These are phyloP conservation scores for Pleurotus eryngii DNA, from an alignment of 768 basidiomycete genomes.

Conservation along the genomic window DNA sequence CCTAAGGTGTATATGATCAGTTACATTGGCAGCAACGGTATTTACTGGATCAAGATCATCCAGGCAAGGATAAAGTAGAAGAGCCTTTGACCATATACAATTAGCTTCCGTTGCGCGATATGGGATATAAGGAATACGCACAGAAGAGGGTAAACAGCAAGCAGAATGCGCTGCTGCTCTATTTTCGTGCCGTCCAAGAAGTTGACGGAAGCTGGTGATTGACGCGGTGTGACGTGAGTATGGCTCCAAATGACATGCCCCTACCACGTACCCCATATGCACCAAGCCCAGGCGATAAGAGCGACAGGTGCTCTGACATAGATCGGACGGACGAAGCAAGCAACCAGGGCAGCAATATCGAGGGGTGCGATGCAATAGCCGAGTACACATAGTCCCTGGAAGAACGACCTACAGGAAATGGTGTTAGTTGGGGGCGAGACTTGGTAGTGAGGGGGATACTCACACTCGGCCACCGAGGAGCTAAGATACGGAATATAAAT, in stretches of 20 bases:
- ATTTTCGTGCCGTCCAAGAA: slow-evolving; percentile 95
- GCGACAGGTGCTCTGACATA: slow-evolving; percentile 87
- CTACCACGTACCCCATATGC: slow-evolving; percentile 82
- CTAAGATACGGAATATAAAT: slow-evolving; percentile 30
- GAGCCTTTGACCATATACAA: slow-evolving; percentile 40
- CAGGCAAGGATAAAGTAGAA: slow-evolving; percentile 95
- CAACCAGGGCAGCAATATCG: slow-evolving; percentile 83
- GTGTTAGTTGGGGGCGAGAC: slow-evolving; percentile 1
- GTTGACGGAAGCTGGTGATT: slow-evolving; percentile 75
- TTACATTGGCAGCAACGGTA: too few species aligned
- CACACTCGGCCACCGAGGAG: slow-evolving; percentile 82
- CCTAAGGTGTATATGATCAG: too few species aligned
- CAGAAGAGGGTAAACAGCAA: slow-evolving; percentile 96
- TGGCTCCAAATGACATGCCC: too few species aligned
- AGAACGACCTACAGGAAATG: slow-evolving; percentile 69
- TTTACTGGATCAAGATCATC: slow-evolving; percentile 93
- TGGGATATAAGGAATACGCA: slow-evolving; percentile 35
- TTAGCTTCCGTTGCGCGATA: too few species aligned
- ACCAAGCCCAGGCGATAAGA: slow-evolving; percentile 90
- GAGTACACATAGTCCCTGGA: slow-evolving; percentile 91
- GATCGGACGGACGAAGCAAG: slow-evolving; percentile 80
- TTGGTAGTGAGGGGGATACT: slow-evolving; percentile 17
- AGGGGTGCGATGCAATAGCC: slow-evolving; percentile 96
- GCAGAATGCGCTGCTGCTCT: slow-evolving; percentile 81
- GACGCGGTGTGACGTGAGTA: not conserved